Conservation (phyloP, 2,329 filamentous ascomycete genomes). For the Fusarium chuoi region DNA sequence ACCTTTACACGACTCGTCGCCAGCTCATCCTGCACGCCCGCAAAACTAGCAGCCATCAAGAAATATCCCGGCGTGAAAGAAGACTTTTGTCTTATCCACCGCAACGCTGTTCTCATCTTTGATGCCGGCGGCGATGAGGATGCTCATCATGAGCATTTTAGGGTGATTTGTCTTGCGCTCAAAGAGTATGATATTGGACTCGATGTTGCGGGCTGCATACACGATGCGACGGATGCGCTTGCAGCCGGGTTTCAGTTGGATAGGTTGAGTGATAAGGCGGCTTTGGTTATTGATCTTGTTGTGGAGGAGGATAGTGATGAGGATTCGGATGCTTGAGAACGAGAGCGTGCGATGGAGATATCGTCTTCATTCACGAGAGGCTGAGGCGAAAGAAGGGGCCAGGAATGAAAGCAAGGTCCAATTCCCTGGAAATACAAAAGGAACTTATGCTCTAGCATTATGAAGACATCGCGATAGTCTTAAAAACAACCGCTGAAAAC, state of each 20-base stretch:
- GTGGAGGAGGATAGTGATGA: conserved; percentile 17
- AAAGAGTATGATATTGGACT: conserved; percentile 16
- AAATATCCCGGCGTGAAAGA: neutral
- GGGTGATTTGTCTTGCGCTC: conserved; percentile 10
- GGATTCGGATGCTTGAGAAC: neutral
- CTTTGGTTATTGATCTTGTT: conserved; percentile 13
- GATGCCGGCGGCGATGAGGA: neutral
- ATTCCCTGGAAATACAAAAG: neutral
- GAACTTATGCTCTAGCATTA: accelerated
- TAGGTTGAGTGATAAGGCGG: conserved; percentile 6
- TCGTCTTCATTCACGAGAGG: neutral
- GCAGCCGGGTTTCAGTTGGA: conserved; percentile 10
- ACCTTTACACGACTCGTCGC: conserved; percentile 7
- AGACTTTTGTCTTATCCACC: conserved; percentile 3
- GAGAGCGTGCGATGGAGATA: neutral
- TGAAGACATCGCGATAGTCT: accelerated
- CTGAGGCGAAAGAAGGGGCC: neutral
- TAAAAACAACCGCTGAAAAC: neutral
- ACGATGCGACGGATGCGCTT: conserved; percentile 3
- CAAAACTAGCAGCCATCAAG: conserved; percentile 1
- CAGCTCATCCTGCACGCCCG: neutral
- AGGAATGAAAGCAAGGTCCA: accelerated
- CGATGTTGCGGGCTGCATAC: conserved; percentile 15
- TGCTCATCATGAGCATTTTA: conserved; percentile 8
- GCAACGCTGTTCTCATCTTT: neutral